Conservation (phyloP, 371 early-diverging fungal species). For the Mortierella sp. region DNA sequence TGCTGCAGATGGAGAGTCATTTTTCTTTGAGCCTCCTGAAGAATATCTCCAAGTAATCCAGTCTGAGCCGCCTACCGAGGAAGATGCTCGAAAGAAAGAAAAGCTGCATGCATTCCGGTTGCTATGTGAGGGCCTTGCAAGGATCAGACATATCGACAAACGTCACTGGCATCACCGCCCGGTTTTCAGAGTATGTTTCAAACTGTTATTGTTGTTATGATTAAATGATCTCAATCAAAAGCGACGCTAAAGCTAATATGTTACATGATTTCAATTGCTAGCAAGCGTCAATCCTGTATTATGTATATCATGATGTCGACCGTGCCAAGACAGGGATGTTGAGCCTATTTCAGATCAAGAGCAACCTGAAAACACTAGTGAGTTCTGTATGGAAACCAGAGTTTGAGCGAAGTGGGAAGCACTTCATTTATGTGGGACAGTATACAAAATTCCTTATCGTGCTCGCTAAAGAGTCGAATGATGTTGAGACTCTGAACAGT, state of each 20-base stretch:
- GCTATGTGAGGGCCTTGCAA: conserved; percentile 61
- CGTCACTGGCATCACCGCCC: conserved; percentile 78
- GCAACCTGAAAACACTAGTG: conserved; percentile 64
- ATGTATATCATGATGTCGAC: conserved; percentile 66
- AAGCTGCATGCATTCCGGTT: conserved; percentile 58
- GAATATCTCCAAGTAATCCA: conserved; percentile 22
- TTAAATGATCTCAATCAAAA: neutral
- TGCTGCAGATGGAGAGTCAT: conserved; percentile 42
- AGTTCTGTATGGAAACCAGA: conserved; percentile 78
- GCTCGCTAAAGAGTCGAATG: conserved; percentile 66
- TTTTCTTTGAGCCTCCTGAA: conserved; percentile 48
- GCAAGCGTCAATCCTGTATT: conserved; percentile 74
- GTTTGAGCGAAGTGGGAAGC: conserved; percentile 82
- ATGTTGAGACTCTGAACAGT: conserved; percentile 67
- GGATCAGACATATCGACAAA: conserved; percentile 67
- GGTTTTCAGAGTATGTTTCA: conserved; percentile 66
- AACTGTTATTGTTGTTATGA: neutral
- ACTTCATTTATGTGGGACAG: conserved; percentile 75
- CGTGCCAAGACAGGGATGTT: conserved; percentile 69
- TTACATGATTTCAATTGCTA: conserved; percentile 23
- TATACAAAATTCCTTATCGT: conserved; percentile 72
- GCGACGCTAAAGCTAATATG: neutral
- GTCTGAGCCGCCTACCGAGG: conserved; percentile 18
- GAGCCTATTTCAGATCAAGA: conserved; percentile 68
- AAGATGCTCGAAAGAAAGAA: conserved; percentile 20